Base-by-base conservation (phyloP, 2,329 filamentous ascomycete species). In the Phialophora macrospora region DNA sequence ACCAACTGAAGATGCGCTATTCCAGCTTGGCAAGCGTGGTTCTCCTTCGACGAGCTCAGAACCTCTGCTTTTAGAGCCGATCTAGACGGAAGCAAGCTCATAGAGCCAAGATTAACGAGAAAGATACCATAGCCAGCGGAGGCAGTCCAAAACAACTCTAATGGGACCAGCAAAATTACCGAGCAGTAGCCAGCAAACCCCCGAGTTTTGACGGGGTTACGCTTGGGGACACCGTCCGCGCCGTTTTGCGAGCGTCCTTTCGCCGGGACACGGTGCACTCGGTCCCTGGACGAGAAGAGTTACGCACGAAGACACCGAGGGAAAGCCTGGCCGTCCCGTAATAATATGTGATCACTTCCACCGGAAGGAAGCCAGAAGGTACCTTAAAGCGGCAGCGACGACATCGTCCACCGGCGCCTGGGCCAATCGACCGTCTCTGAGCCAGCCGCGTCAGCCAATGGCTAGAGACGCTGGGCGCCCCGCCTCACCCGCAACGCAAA, bases 331-430 rank as follows among this genome's bases (percentile, higher is more conserved):
- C 22, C 14, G 5, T 14, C 17, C 20, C 22, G 14, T 5, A 48
- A 48, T 11, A 48, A 52, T 63, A 58, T 63, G 55, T 63, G 61
- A 63, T 63, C 61, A 63, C n/a, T 63, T 59, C 55, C 62, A 60
- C 57, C 46, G 58, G 58, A 59, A 12, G 34, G n/a, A 44, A 58
- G 30, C 17, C 38, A 44, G 58, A n/a, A 22, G 28, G 24, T 61
- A n/a, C n/a, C n/a, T n/a, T n/a, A 62, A 64, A 60, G 62, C 55
- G 48, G 62, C 62, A 55, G 34, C 52, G 24, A 17, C 24, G 17
- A 55, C 4, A 34, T n/a, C 5, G 24, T 30, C 52, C 22, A 30
- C 14, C 52, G 28, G 28, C 17, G 52, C 11, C 28, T 28, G 28
- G 9, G n/a, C 52, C 52, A 52, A 52, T 55, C 28, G 28, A 32